phyloP scores from a whole-genome alignment of 2,329 filamentous ascomycete species.

The Beauveria asiatica region DNA sequence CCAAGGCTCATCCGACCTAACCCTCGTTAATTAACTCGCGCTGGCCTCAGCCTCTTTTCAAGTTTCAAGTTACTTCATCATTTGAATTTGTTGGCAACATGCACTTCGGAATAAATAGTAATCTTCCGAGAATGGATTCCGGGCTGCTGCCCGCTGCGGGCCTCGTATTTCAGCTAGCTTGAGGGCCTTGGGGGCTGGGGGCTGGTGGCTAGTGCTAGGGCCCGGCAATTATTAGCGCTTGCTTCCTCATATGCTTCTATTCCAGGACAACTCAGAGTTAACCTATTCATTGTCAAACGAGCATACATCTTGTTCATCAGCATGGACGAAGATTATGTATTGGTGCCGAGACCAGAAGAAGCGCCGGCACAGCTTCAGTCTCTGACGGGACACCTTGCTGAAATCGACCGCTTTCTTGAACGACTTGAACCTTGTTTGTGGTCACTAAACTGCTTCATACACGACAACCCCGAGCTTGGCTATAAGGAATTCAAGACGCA shows the following conservation, averaged over 20 bases:
- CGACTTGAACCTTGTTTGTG: slow-evolving; percentile 20
- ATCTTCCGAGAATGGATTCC: neutral
- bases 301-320: neutral
- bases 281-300: neutral
- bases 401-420: slow-evolving; percentile 22
- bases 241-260: neutral
- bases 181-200: neutral
- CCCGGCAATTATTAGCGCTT: neutral
- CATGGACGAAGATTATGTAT: slow-evolving; percentile 11
- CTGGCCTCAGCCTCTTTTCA: too few species aligned
- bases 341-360: slow-evolving; percentile 6
- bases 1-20: too few species aligned
- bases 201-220: too few species aligned
- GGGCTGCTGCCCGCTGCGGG: neutral
- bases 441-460: slow-evolving; percentile 30
- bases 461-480: slow-evolving; percentile 34
- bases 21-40: too few species aligned
- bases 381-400: slow-evolving; percentile 15
- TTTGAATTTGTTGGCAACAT: too few species aligned
- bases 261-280: neutral
- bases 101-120: too few species aligned
- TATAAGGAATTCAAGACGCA: slow-evolving; percentile 35
- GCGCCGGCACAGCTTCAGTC: neutral
- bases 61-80: too few species aligned
- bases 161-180: neutral